Conservation (phyloP, 805 yeast species). For the Barnettozyma sp. region DNA sequence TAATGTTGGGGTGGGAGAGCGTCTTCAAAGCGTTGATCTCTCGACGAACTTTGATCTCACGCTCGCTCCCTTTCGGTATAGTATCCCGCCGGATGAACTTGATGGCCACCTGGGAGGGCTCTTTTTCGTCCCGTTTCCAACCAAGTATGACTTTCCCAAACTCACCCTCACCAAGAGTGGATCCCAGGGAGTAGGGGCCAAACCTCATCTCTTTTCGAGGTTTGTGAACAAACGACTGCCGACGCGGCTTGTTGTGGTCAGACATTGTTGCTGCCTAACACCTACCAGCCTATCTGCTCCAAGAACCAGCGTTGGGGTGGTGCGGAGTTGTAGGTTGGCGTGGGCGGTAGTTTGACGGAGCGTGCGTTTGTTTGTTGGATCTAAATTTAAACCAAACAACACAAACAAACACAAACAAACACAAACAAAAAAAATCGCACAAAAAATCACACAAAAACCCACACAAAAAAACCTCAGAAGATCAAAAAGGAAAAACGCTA, state of each 20-base stretch:
- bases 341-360: no score
- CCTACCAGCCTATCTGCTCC: no score
- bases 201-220: slow-evolving; percentile 67
- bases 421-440: no score
- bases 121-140: slow-evolving; percentile 81
- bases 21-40: slow-evolving; percentile 88
- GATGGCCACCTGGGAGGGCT: slow-evolving; percentile 77
- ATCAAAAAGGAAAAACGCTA: no score
- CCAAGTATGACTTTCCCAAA: slow-evolving; percentile 97
- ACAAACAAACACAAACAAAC: no score
- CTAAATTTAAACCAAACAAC: no score
- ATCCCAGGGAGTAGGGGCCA: slow-evolving; percentile 85
- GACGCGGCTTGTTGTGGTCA: slow-evolving; percentile 13
- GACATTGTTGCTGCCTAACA: not conserved
- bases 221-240: slow-evolving; percentile 27
- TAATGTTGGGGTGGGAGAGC: slow-evolving; percentile 89
- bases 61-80: slow-evolving; percentile 78
- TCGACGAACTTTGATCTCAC: slow-evolving; percentile 83
- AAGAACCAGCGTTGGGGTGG: no score
- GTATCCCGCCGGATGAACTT: slow-evolving; percentile 85
- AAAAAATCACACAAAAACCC: no score
- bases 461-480: no score
- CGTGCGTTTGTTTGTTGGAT: no score
- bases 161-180: slow-evolving; percentile 96
- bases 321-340: no score